Base-by-base conservation (phyloP, 257 asterid species). In the Petrea volubilis region DNA sequence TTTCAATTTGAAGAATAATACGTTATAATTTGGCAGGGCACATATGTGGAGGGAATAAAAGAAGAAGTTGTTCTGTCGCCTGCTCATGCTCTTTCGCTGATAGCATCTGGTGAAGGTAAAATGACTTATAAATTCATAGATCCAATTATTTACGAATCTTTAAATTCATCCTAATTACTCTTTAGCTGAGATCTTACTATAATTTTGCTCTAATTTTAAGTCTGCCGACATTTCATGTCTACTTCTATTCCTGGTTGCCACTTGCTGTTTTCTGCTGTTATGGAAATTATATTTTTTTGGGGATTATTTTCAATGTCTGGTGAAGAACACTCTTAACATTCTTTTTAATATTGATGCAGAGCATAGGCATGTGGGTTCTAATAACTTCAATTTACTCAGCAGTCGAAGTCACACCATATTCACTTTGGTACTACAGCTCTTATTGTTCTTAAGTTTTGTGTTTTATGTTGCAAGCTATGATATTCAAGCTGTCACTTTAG, bases 371-470 rank as follows among this genome's bases (percentile, higher is more conserved):
- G 97, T 90, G 81, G 97, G 97, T 53, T 90, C 96, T 72, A 90
- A 82, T 80, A 90, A 90, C 84, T 82, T 90, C 85, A 90, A 90
- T 79, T 77, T 90, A 77, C 81, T 90, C 78, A 90, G 97, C 92
- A 90, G 97, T 81, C 93, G 97, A 77, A 90, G 97, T 87, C 97
- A 90, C 82, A 90, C 97, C 28, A 90, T 90, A 77, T 90, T 90
- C 78, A 90, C 97, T 60, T 75, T 90, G 97, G 97, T 90, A 83
- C 64, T 76, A 31, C 36, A 66, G 20, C 68, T 73, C 73, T 73
- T 64, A 52, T 53, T 70, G n/a, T 60, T 72, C 66, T 50, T 74
- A 51, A 36, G 64, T 80, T 69, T 36, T 52, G 44, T 64, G 31
- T 49, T 61, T 63, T 31, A 12, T 44, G n/a, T 69, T 73, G 43